A percentile compares a stretch with the other conserved stretches of the same genome.
These are phyloP conservation scores for Tulasnella sp. DNA, from an alignment of 768 basidiomycete genomes.

Conservation along the genomic window DNA sequence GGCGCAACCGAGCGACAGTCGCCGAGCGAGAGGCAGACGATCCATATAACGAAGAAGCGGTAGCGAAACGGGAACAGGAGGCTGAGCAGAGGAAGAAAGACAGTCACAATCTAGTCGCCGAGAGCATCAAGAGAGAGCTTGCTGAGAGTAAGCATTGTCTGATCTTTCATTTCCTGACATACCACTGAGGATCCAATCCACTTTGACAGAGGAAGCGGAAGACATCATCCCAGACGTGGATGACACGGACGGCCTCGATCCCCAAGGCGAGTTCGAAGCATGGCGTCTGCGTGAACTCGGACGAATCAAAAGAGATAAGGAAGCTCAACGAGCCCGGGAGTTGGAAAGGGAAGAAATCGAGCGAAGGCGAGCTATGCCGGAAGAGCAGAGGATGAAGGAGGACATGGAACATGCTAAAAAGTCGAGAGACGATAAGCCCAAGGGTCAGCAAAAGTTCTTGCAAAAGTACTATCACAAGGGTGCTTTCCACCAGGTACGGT, in stretches of 20 bases:
- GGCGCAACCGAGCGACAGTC: constrained; percentile 73
- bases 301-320: constrained; percentile 92
- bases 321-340: constrained; percentile 75
- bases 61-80: constrained; percentile 65
- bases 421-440: constrained; percentile 79
- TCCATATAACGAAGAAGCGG: constrained; percentile 71
- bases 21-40: constrained; percentile 62
- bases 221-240: constrained; percentile 82
- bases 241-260: constrained; percentile 91
- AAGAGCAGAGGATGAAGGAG: constrained; percentile 87
- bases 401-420: constrained; percentile 84
- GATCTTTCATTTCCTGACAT: neutral
- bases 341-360: constrained; percentile 89
- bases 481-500: constrained; percentile 88
- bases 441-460: constrained; percentile 86
- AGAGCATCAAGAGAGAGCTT: constrained; percentile 86
- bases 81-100: constrained; percentile 80
- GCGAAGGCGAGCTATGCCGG: constrained; percentile 84
- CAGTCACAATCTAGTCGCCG: constrained; percentile 88
- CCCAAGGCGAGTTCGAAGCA: constrained; percentile 85
- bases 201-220: constrained; percentile 77
- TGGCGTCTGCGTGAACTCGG: constrained; percentile 92
- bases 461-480: constrained; percentile 99
- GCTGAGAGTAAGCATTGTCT: constrained; percentile 68
- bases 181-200: neutral